These are phyloP conservation scores for Suillus decipiens DNA, from an alignment of 768 basidiomycete genomes.

Conservation along the genomic window DNA sequence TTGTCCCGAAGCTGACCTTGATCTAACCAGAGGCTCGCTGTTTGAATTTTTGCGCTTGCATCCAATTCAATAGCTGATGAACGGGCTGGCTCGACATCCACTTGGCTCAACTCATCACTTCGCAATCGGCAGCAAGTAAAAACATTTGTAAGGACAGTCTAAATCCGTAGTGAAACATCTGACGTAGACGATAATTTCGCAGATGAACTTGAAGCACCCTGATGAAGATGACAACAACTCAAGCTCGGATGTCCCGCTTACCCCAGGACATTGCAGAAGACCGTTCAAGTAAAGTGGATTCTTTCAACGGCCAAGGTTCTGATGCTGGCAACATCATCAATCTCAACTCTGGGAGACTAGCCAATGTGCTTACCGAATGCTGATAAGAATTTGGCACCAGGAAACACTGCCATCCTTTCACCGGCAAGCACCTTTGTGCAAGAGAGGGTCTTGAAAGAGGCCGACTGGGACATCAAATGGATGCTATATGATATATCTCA, in stretches of 20 bases:
- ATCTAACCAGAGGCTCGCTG: conserved; percentile 19
- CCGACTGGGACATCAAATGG: background rate
- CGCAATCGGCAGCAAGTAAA: no score
- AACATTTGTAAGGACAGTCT: no score
- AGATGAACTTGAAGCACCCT: no score
- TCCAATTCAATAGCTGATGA: conserved; percentile 35
- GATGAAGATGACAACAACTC: no score
- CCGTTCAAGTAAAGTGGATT: background rate
- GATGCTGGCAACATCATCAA: background rate
- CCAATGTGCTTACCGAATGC: background rate
- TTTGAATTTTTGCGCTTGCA: conserved; percentile 25
- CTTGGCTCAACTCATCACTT: conserved; percentile 19
- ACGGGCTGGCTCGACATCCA: conserved; percentile 23
- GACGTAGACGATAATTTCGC: no score
- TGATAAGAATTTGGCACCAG: background rate
- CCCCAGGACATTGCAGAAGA: no score
- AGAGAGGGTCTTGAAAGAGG: background rate
- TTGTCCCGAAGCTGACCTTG: background rate
- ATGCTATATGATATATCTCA: no score
- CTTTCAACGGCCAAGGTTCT: background rate
- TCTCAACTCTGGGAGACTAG: background rate
- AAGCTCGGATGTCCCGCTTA: no score
- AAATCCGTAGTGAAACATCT: background rate
- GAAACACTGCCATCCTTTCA: background rate
- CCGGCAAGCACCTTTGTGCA: background rate